These are phyloP conservation scores for Aspergillus ustus DNA, from an alignment of 2,329 filamentous ascomycete genomes.

Conservation along the genomic window DNA sequence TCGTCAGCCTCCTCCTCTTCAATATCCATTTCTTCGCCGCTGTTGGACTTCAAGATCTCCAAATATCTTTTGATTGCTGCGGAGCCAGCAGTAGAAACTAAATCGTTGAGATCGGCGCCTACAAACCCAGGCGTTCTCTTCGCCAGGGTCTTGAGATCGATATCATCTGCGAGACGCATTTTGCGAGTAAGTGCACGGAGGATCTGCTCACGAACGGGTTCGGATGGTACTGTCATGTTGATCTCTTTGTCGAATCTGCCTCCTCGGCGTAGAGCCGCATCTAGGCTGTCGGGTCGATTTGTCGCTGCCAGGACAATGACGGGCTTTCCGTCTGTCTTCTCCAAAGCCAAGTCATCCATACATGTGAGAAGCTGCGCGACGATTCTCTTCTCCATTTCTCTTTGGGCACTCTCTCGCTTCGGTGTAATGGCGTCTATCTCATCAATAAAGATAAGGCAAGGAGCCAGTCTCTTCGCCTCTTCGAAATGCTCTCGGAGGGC, in stretches of 20 bases:
- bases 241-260: conserved; percentile 83
- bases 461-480: conserved; percentile 81
- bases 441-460: conserved; percentile 89
- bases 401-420: conserved; percentile 79
- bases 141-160: conserved; percentile 76
- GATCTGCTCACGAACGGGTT: conserved; percentile 76
- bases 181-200: conserved; percentile 72
- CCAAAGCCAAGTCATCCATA: conserved; percentile 78
- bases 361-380: conserved; percentile 81
- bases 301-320: conserved; percentile 92
- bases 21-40: conserved; percentile 57
- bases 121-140: conserved; percentile 91
- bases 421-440: conserved; percentile 90
- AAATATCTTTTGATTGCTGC: conserved; percentile 67
- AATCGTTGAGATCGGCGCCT: conserved; percentile 80
- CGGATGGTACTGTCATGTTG: conserved; percentile 84
- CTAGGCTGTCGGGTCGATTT: conserved; percentile 83
- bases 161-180: conserved; percentile 66
- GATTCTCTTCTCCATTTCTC: conserved; percentile 88
- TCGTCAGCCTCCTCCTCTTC: conserved; percentile 50
- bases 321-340: conserved; percentile 73
- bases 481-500: conserved; percentile 85
- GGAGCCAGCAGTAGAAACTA: conserved; percentile 68
- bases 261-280: conserved; percentile 73
- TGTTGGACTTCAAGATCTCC: conserved; percentile 55